phyloP scores from a whole-genome alignment of 345 rosid species.

The Lumnitzera littorea region DNA sequence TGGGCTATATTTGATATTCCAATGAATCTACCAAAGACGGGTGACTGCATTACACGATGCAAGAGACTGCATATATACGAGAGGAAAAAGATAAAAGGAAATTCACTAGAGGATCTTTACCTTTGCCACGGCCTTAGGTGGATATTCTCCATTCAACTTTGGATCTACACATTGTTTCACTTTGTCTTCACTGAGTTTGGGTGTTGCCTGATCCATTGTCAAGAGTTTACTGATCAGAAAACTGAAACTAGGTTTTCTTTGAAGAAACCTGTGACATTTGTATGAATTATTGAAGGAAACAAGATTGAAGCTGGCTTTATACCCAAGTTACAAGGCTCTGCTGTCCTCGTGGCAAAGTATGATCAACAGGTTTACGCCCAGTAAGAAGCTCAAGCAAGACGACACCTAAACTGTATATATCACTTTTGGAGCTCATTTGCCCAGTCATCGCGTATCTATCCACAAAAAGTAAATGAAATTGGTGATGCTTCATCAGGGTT shows the following conservation, averaged over 20 bases:
- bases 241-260: neutral
- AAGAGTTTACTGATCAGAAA: conserved; percentile 3
- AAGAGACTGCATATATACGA: no score
- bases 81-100: no score
- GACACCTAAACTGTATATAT: conserved; percentile 34
- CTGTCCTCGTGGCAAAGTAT: conserved; percentile 31
- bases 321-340: conserved; percentile 37
- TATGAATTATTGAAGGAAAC: neutral
- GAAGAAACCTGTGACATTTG: no score
- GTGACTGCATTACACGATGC: no score
- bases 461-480: no score
- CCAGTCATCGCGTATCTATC: conserved; percentile 34
- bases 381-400: conserved; percentile 30
- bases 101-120: neutral
- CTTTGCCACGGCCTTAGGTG: conserved; percentile 32
- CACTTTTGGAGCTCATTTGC: conserved; percentile 29
- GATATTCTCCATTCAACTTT: conserved; percentile 24
- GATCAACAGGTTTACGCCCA: conserved; percentile 34
- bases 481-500: no score
- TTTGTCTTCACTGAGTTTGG: conserved; percentile 30
- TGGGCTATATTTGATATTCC: no score
- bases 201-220: conserved; percentile 21
- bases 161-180: conserved; percentile 31
- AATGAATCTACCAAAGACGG: no score
- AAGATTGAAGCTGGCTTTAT: neutral